Base-by-base conservation (phyloP, 2,329 filamentous ascomycete species). In the Acarospora socialis region DNA sequence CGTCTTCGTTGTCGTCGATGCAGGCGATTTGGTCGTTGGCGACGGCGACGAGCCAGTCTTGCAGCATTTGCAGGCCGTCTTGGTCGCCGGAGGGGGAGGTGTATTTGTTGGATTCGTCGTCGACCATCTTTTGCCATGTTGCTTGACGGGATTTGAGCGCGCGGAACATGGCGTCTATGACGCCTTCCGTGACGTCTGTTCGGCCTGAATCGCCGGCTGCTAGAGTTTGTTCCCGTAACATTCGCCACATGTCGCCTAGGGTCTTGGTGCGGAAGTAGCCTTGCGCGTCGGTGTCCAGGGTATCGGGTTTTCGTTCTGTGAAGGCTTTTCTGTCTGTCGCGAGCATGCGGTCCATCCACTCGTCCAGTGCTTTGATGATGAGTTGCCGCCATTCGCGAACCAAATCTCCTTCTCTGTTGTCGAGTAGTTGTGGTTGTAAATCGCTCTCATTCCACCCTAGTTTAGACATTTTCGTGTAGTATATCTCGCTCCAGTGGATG, bases 1-100 rank as follows among this genome's bases (percentile, higher is more conserved):
- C 73, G 32, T 81, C 78, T 39, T 82, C 78, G 43, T 79, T 79
- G 50, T 95, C 92, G 54, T 95, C 90, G 48, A 98, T 93, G 56
- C 84, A 94, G 35, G 86, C 86, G 52, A 98, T 95, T 55, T 98
- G 90, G 58, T 98, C 90, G 59, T 98, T 98, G 45, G 92, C 90
- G 35, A 92, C 83, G 27, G 90, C 86, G 32, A 98, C 76, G 34
- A 98, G 77, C 84, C 87, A 98, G 59, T 98, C 90, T 49, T 77
- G 71, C 25, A 76, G 53, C 13, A 66, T 55, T 52, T 92, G 81
- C 17, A 93, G 63, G 3, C 79, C 73, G 52, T 92, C 83, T 39
- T 59, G 55, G 12, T 63, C 60, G 9, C 54, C 49, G 36, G 59
- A 46, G 38, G 58, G 45, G 36, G 51, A 44, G 53, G 79, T 77